phyloP scores from a whole-genome alignment of 2,329 filamentous ascomycete genomes.

The Sclerotinia nivalis region DNA sequence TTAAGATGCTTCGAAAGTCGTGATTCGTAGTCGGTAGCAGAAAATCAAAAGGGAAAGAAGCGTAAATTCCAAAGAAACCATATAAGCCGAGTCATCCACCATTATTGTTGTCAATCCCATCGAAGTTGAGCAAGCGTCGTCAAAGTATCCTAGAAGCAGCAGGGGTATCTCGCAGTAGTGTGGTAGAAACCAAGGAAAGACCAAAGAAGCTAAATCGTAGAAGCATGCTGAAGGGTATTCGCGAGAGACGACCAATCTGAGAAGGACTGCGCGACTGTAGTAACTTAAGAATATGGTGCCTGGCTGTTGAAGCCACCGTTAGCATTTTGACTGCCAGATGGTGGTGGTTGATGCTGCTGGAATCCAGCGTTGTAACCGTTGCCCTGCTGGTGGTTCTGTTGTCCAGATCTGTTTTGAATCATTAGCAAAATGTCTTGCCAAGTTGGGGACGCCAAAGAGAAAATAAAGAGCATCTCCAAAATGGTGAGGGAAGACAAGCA shows the following conservation, averaged over 20 bases:
- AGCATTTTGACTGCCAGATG: background rate
- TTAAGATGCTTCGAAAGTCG: slow-evolving; percentile 7
- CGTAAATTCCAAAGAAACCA: background rate
- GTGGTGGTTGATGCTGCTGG: slow-evolving; percentile 10
- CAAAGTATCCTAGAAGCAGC: slow-evolving; percentile 20
- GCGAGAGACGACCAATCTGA: slow-evolving; percentile 15
- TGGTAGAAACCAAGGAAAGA: slow-evolving; percentile 13
- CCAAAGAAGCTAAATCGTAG: slow-evolving; percentile 14
- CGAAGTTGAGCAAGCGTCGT: slow-evolving; percentile 8
- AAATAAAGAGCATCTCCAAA: background rate
- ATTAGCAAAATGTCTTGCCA: background rate
- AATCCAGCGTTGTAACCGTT: slow-evolving; percentile 14
- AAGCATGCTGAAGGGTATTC: slow-evolving; percentile 17
- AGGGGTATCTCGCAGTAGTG: slow-evolving; percentile 14
- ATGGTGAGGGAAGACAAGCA: background rate
- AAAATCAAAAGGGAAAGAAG: background rate
- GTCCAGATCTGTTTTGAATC: slow-evolving; percentile 4
- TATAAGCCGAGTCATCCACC: slow-evolving; percentile 10
- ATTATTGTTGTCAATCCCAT: slow-evolving; percentile 13
- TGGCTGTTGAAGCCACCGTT: background rate
- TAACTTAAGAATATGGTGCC: background rate
- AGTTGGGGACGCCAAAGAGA: background rate
- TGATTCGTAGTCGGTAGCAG: background rate
- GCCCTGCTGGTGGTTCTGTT: background rate
- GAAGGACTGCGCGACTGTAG: background rate